Evolutionary conservation across 75 land plant species (phyloP).

Genomic region (Selaginella tamariscina): DNA sequence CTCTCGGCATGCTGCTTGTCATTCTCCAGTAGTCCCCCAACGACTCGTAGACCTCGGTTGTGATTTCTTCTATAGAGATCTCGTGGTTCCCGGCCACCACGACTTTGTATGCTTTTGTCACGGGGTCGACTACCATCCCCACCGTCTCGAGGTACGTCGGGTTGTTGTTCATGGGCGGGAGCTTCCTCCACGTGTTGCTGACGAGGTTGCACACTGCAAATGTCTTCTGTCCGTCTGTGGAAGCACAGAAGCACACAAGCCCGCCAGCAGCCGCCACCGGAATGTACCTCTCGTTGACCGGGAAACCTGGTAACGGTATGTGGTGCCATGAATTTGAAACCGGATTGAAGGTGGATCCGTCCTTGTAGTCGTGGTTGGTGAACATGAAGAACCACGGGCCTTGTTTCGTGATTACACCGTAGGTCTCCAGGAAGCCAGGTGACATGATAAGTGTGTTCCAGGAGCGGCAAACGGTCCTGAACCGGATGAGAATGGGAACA

Average conservation of each 20-base stretch:
- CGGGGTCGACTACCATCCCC: neutral
- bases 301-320: slow-evolving; percentile 2
- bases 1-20: slow-evolving; percentile 16
- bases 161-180: slow-evolving; percentile 5
- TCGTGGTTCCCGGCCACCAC: slow-evolving; percentile 17
- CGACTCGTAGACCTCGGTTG: slow-evolving; percentile 24
- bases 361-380: slow-evolving; percentile 12
- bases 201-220: slow-evolving; percentile 8
- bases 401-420: neutral
- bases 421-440: neutral
- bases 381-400: slow-evolving; percentile 12
- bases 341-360: slow-evolving; percentile 1
- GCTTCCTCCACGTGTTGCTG: slow-evolving; percentile 1
- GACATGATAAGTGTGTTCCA: neutral
- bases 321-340: neutral
- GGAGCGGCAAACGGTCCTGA: neutral
- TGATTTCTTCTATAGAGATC: slow-evolving; percentile 10
- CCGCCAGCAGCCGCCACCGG: slow-evolving; percentile 11
- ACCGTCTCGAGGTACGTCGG: slow-evolving; percentile 9
- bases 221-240: slow-evolving; percentile 4
- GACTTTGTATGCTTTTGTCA: neutral
- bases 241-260: slow-evolving; percentile 12
- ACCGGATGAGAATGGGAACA: neutral
- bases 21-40: slow-evolving; percentile 14
- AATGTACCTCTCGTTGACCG: slow-evolving; percentile 11